Base-by-base conservation (phyloP, 2,329 filamentous ascomycete genomes). In the Chrysoporthe deuterocubensis region DNA sequence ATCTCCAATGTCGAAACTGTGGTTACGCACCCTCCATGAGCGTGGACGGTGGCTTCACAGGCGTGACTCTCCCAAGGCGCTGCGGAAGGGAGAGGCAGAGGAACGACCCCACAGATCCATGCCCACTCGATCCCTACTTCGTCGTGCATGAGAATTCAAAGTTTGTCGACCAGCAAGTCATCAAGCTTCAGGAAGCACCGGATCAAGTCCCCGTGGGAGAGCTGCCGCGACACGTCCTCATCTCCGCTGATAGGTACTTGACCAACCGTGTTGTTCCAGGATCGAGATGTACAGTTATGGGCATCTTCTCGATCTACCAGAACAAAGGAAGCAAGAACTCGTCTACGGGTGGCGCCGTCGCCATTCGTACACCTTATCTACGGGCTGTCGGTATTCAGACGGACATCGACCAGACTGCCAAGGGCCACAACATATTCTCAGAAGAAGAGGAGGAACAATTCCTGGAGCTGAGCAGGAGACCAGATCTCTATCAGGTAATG, bases 381-480 rank as follows among this genome's bases (percentile, higher is more conserved):
- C 89, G 96, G 71, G 94, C 96, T 0, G 93, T 97, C 2, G 96
- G 96, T 4, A 95, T 99, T 68, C 92, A 94, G 72, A 94, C 91
- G 13, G 95, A 97, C 75, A 84, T 96, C 16, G 95, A 97, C 74
- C 92, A 97, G 75, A 94, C 93, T 3, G 89, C 92, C 64, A 96
- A 96, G 77, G 94, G 94, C 26, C 90, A 89, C 72, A 89, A 91
- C 0, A 86, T 91, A 18, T 98, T 97, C 79, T 92, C 92, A 0
- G 96, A 97, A 77, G 94, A 97, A 75, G 96, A 99, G 75, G 96
- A 99, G 80, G 95, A 98, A 78, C 95, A 99, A 73, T 99, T 98
- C 70, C 79, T 90, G 62, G 94, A 98, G 76, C 87, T 99, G 82
- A 97, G 94, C 76, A 86, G 96, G 71, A 85, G 93, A 63, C 92